Evolutionary conservation across 495 filamentous ascomycete genomes (phyloP).

Genomic region (Hypoxylon perforatum): DNA sequence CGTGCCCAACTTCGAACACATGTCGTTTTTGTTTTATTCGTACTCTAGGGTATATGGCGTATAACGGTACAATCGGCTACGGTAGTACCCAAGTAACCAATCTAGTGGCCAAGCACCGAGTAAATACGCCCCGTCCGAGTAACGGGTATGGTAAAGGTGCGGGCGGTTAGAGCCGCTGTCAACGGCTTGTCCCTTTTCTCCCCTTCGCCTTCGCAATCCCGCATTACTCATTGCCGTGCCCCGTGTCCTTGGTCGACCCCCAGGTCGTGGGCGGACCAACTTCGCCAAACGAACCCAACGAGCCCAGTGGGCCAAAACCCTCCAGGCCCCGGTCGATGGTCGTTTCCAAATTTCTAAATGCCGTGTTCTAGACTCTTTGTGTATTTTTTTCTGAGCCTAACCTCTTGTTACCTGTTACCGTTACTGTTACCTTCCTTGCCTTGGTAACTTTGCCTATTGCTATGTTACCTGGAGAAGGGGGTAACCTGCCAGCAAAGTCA

Average conservation of each 20-base stretch:
- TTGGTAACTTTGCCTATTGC: slow-evolving; percentile 18
- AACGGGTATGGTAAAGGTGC: slow-evolving; percentile 12
- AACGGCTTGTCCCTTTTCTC: slow-evolving; percentile 30
- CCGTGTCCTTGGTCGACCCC: slow-evolving; percentile 12
- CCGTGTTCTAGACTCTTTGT: slow-evolving; percentile 33
- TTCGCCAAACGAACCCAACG: background rate
- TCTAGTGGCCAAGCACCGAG: slow-evolving; percentile 30
- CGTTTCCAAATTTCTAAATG: slow-evolving; percentile 37
- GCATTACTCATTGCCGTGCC: slow-evolving; percentile 31
- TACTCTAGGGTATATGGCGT: slow-evolving; percentile 32
- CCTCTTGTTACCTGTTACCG: slow-evolving; percentile 1
- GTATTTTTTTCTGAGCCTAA: no score
- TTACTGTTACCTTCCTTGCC: slow-evolving; percentile 14
- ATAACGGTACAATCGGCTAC: slow-evolving; percentile 23
- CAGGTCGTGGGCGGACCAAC: slow-evolving; percentile 36
- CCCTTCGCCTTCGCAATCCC: slow-evolving; percentile 16
- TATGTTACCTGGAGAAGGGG: slow-evolving; percentile 15
- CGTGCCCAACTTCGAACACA: slow-evolving; percentile 31
- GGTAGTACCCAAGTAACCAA: slow-evolving; percentile 22
- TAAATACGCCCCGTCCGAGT: slow-evolving; percentile 31
- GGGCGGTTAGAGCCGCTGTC: slow-evolving; percentile 38
- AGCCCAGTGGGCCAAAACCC: slow-evolving; percentile 26
- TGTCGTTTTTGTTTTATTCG: slow-evolving; percentile 6
- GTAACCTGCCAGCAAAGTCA: background rate
- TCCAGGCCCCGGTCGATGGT: slow-evolving; percentile 31